Percentiles rank a stretch among this genome's conserved stretches.
Conservation (phyloP, 176 grass and related monocot species). For the Metroxylon sagu region DNA sequence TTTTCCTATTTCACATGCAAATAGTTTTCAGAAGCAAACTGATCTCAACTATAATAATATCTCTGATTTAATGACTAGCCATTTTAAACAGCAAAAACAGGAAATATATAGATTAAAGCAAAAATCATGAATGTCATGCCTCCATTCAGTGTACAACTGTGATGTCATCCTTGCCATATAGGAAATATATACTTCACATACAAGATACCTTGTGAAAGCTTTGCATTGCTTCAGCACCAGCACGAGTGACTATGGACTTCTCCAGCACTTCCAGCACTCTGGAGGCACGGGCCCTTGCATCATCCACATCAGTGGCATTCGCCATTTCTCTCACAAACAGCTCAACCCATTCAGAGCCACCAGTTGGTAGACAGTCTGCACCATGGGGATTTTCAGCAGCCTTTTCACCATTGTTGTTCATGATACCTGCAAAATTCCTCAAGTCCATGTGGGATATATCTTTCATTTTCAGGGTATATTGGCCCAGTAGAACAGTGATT, state of each 20-base stretch:
- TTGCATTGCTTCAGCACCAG: constrained; percentile 6
- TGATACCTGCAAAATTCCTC: not conserved
- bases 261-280: constrained; percentile 38
- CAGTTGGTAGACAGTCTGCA: not conserved
- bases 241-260: constrained; percentile 12
- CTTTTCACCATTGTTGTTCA: not conserved
- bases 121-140: too few species aligned
- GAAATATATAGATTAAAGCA: too few species aligned
- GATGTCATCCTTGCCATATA: too few species aligned
- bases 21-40: too few species aligned
- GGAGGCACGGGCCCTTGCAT: constrained; percentile 39
- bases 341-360: constrained; percentile 37
- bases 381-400: not conserved
- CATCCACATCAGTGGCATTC: constrained; percentile 30
- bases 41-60: too few species aligned
- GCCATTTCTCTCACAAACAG: constrained; percentile 48
- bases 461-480: too few species aligned
- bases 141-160: too few species aligned
- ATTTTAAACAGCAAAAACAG: too few species aligned
- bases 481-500: too few species aligned
- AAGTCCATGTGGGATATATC: too few species aligned
- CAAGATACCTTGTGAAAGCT: constrained; percentile 32
- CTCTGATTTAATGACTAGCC: too few species aligned
- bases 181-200: not conserved
- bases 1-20: too few species aligned